Base-by-base conservation (phyloP, 2,329 filamentous ascomycete genomes). In the Pseudofabraea citricarpa region DNA sequence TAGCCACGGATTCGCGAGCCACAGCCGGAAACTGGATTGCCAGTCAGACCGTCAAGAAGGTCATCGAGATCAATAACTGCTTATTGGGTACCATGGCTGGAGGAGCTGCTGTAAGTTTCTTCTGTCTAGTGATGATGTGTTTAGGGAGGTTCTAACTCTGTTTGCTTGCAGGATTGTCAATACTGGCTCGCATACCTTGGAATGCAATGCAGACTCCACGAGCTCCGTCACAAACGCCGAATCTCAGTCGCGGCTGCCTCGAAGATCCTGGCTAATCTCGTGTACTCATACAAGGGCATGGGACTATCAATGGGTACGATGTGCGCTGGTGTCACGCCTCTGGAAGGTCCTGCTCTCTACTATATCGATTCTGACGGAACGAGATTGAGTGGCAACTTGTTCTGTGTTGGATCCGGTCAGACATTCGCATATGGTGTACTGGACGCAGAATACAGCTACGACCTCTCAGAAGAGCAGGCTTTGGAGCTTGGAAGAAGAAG, bases 21-120 rank as follows among this genome's bases (percentile, higher is more conserved):
- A 95, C 93, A 37, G 91, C 93, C 22, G 93, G 93, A 61, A 94
- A 93, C 79, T 98, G 93, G 93, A 98, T 98, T 70, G 93, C 93
- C 55, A 95, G 88, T 71, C 93, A 98, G 77, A 98, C 93, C 42
- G 93, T 98, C 64, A 98, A 98, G 83, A 98, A 98, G 79, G 93
- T 98, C 57, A 97, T 98, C 64, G 90, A 95, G 77, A 95, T 95
- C 76, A 95, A 95, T 75, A 88, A 77, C 69, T 86, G 85, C 68
- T 77, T 98, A 69, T 72, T 98, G 61, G 93, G 93, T 54, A 98
- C 93, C 56, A 95, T 98, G 91, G 93, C 93, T 51, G 93, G 93
- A 68, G 93, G 93, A 71, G 93, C 93, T 63, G 93, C 93, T 68
- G 81, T 85, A 71, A 64, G 79, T 68, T 45, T 22, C 21, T 13